A percentile compares a stretch with the other conserved stretches of the same genome.
Evolutionary conservation across 345 rosid species (phyloP).

Genomic region (Eucalyptus tenuipes): DNA sequence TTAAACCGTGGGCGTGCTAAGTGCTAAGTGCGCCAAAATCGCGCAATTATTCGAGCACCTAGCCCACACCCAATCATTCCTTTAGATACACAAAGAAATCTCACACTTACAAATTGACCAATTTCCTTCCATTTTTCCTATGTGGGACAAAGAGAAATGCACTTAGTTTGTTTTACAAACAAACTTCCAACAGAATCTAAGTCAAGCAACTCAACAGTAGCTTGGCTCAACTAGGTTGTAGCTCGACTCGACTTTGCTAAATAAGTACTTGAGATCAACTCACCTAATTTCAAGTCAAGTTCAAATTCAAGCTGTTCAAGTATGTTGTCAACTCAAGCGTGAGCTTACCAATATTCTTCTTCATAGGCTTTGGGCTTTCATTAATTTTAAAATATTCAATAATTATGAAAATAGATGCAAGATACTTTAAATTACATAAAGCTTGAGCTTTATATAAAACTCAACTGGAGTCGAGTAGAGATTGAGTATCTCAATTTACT

Average conservation of each 20-base stretch:
- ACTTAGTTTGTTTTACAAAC: too few species aligned
- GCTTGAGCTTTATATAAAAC: neutral
- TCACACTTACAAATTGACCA: too few species aligned
- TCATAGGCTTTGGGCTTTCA: neutral
- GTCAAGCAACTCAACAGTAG: neutral
- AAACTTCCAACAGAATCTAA: too few species aligned
- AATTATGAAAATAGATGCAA: too few species aligned
- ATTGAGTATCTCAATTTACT: neutral
- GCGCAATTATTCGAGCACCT: too few species aligned
- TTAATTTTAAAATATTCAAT: too few species aligned
- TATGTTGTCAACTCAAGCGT: accelerated
- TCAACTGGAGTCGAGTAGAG: accelerated
- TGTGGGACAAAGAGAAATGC: too few species aligned
- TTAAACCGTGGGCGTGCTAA: too few species aligned
- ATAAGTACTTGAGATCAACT: neutral
- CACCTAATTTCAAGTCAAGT: neutral
- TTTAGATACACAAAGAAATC: too few species aligned
- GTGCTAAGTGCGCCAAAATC: too few species aligned
- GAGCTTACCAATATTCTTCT: neutral
- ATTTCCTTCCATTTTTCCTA: too few species aligned
- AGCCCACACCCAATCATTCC: too few species aligned
- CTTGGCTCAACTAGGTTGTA: neutral
- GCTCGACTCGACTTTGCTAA: neutral
- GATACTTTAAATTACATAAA: neutral
- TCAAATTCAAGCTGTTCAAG: neutral